These are phyloP conservation scores for Populus hybrid DNA, from an alignment of 441 rosid genomes.

Conservation along the genomic window DNA sequence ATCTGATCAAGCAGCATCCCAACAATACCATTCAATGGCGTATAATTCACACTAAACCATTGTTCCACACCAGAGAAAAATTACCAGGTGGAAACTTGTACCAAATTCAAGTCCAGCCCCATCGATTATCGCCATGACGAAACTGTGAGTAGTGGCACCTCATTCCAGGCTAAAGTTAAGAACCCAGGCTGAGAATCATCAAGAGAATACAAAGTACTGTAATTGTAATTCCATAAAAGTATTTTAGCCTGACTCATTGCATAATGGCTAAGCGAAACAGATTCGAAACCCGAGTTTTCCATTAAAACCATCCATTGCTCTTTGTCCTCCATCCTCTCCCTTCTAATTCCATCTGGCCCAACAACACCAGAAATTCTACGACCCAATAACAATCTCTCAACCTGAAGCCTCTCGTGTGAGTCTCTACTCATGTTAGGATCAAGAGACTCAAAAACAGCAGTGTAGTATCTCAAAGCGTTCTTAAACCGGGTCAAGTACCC, in stretches of 20 bases:
- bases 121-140: slow-evolving; percentile 74
- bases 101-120: neutral
- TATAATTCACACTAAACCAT: neutral
- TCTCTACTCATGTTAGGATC: slow-evolving; percentile 65
- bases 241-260: slow-evolving; percentile 75
- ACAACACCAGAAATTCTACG: slow-evolving; percentile 51
- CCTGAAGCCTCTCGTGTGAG: slow-evolving; percentile 49
- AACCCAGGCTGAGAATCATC: slow-evolving; percentile 60
- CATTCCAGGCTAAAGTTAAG: slow-evolving; percentile 71
- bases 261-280: slow-evolving; percentile 67
- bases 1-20: slow-evolving; percentile 6
- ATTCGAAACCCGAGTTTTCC: slow-evolving; percentile 64
- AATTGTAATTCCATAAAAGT: slow-evolving; percentile 69
- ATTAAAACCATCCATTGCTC: slow-evolving; percentile 66
- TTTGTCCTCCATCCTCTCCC: slow-evolving; percentile 64
- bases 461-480: slow-evolving; percentile 59
- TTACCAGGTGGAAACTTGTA: slow-evolving; percentile 32
- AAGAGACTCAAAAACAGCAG: slow-evolving; percentile 75
- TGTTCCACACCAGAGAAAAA: slow-evolving; percentile 36
- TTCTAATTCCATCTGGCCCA: slow-evolving; percentile 39
- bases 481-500: slow-evolving; percentile 53
- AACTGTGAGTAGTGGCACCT: slow-evolving; percentile 73
- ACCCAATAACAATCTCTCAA: slow-evolving; percentile 70
- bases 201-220: slow-evolving; percentile 57
- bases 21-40: slow-evolving; percentile 7